A percentile compares a stretch with the other conserved stretches of the same genome.
Conservation (phyloP, 2,329 filamentous ascomycete species). For the Trichoderma oligosporum region DNA sequence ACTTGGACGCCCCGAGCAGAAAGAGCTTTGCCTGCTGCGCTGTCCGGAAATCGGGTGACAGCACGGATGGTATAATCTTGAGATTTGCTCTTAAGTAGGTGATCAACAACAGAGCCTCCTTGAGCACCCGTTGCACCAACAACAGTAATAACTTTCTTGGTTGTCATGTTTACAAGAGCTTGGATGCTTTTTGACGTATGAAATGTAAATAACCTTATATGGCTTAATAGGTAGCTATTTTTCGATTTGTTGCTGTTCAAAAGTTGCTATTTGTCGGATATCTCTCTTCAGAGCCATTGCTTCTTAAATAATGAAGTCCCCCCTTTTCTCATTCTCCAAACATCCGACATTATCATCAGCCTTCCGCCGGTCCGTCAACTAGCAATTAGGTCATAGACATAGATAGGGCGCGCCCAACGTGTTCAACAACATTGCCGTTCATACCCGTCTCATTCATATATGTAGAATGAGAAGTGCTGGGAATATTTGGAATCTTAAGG, state of each 20-base stretch:
- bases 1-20: conserved; percentile 29
- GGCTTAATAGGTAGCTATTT: not conserved
- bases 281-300: not conserved
- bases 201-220: too few relatives aligned
- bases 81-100: conserved; percentile 31
- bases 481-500: not conserved
- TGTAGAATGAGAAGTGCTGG: not conserved
- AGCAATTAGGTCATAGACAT: not conserved
- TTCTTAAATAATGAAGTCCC: not conserved
- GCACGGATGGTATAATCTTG: conserved; percentile 28
- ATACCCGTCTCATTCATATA: not conserved
- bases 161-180: conserved; percentile 22
- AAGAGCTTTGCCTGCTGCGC: conserved; percentile 30
- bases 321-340: too few relatives aligned
- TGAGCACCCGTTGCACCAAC: conserved; percentile 33
- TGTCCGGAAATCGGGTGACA: conserved; percentile 30
- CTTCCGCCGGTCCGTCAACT: not conserved
- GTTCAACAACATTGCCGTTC: too few relatives aligned
- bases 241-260: too few relatives aligned
- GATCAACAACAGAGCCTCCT: conserved; percentile 31
- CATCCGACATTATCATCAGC: not conserved
- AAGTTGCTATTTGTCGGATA: not conserved
- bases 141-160: conserved; percentile 31
- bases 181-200: too few relatives aligned
- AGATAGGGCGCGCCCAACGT: not conserved